Evolutionary conservation across 208 protist species (phyloP).

Genomic region (Zelonia costaricensis): DNA sequence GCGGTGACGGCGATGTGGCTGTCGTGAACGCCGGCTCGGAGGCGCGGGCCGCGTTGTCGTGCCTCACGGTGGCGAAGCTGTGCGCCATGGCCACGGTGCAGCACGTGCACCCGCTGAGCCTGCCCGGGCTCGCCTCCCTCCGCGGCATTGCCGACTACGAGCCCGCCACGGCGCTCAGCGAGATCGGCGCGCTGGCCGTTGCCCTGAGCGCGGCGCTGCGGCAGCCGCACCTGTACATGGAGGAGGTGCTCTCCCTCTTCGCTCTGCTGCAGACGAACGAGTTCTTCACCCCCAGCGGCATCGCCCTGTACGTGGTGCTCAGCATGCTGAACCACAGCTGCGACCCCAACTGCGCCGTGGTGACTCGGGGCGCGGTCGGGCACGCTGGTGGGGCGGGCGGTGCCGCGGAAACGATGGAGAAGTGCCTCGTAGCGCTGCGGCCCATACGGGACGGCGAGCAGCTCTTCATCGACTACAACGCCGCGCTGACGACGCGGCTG

Average conservation of each 20-base stretch:
- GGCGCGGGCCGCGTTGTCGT: conserved; percentile 63
- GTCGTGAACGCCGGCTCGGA: conserved; percentile 34
- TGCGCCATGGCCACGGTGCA: conserved; percentile 79
- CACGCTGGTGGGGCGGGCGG: neutral
- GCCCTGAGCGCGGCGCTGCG: conserved; percentile 56
- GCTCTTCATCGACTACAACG: conserved; percentile 89
- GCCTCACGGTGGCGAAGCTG: conserved; percentile 75
- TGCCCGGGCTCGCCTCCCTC: conserved; percentile 47
- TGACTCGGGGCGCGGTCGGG: conserved; percentile 29
- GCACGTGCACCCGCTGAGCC: conserved; percentile 71
- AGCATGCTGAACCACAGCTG: conserved; percentile 91
- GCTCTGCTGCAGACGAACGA: conserved; percentile 88
- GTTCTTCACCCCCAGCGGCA: conserved; percentile 53
- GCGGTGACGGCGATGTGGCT: neutral
- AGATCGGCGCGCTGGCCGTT: conserved; percentile 76
- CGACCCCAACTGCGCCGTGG: conserved; percentile 76
- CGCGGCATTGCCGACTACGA: conserved; percentile 79
- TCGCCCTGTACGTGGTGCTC: conserved; percentile 68
- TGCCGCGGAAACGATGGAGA: conserved; percentile 8
- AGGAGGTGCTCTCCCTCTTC: conserved; percentile 85
- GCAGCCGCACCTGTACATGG: conserved; percentile 84
- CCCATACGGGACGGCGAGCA: conserved; percentile 85
- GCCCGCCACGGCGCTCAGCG: conserved; percentile 61
- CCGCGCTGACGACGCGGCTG: conserved; percentile 58
- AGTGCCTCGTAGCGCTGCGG: conserved; percentile 52